phyloP scores from a whole-genome alignment of 192 early-diverging fungal genomes.

The Funneliformis geosporum region DNA sequence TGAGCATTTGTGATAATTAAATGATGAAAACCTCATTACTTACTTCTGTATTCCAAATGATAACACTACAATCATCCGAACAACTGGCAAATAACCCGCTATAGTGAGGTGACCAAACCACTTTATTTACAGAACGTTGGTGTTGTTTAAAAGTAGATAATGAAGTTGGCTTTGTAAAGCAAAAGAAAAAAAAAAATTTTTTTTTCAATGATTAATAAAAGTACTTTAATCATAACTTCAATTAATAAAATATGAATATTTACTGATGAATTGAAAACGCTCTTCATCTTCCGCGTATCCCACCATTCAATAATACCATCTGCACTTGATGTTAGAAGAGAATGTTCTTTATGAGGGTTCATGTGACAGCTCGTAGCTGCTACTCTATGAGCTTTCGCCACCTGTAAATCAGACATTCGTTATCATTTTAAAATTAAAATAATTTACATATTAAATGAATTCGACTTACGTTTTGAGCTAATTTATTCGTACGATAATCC shows the following conservation, averaged over 20 bases:
- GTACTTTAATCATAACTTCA: not conserved
- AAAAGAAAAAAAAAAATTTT: not conserved
- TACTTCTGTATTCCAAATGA: conserved; percentile 19
- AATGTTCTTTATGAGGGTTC: not conserved
- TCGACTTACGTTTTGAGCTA: not conserved
- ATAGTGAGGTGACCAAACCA: conserved; percentile 8
- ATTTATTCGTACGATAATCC: conserved; percentile 9
- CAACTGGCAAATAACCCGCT: conserved; percentile 12
- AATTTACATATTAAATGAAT: not conserved
- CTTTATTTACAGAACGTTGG: conserved; percentile 1
- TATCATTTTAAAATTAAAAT: not conserved
- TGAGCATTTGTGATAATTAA: not conserved
- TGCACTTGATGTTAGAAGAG: not conserved
- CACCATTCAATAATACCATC: conserved; percentile 20
- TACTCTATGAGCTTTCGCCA: not conserved
- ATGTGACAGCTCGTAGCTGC: not conserved
- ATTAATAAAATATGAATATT: not conserved
- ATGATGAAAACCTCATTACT: not conserved
- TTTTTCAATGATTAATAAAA: not conserved
- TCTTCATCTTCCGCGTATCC: conserved; percentile 4
- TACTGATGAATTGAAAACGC: not conserved
- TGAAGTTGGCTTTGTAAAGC: not conserved
- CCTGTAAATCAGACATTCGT: not conserved
- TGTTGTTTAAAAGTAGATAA: conserved; percentile 16
- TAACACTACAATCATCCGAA: conserved; percentile 11